Base-by-base conservation (phyloP, 2,329 filamentous ascomycete species). In the Cladophialophora carrionii region DNA sequence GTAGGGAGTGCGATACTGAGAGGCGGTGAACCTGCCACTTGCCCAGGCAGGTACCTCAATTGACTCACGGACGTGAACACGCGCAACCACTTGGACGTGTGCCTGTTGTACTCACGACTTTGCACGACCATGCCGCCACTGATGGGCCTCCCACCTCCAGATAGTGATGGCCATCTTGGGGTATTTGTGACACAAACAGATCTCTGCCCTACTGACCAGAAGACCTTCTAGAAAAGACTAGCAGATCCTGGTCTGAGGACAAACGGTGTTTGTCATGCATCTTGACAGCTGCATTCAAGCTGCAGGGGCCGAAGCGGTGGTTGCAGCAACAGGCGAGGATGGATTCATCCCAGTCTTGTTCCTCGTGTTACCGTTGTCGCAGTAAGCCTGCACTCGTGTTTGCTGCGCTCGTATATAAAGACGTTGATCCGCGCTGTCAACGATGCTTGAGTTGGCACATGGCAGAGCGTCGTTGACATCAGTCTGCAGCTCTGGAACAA, bases 191-290 rank as follows among this genome's bases (percentile, higher is more conserved):
- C 43, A 65, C 65, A 10, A 53, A 20, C 22, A 29, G 65, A 67
- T 67, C 65, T 67, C 17, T 67, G 65, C 62, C 46, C 43, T 51
- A 60, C 56, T 29, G 29, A 48, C 48, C 41, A 32, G 14, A 10
- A 26, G 22, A 6, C 48, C 62, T 62, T 59, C 65, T 43, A 43
- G 37, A 43, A 43, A 17, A 67, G 62, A 65, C 62, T 14, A 14
- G 17, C 41, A 29, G 48, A 57, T 60, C 55, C 59, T 22, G 41
- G 49, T 37, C 26, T 41, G 41, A 17, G 31, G 26, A 22, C 29
- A 57, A 57, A 29, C 24, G 22, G 53, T 64, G 65, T 65, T 67
- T 67, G 65, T 67, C 58, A 67, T 65, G 58, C 54, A 62, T 17
- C 10, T 57, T 37, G 51, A 51, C 31, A 57, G 5, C 41, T 53